These are phyloP conservation scores for Penicillium dipodomyicola DNA, from an alignment of 495 filamentous ascomycete genomes.

Conservation along the genomic window DNA sequence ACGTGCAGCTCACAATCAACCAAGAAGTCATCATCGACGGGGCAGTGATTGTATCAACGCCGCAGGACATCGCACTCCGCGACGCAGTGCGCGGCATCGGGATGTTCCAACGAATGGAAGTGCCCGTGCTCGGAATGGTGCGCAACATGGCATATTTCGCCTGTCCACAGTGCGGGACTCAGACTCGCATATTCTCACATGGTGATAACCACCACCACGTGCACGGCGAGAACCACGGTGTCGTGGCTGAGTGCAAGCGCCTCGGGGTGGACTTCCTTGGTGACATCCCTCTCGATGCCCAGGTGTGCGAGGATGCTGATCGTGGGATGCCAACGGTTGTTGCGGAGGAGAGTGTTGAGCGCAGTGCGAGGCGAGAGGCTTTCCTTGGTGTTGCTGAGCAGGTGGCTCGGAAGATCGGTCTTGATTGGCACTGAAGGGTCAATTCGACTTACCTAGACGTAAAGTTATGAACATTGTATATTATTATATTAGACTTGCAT, in stretches of 20 bases:
- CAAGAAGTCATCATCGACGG: constrained; percentile 87
- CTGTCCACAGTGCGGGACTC: constrained; percentile 72
- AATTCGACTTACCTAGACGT: neutral
- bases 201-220: constrained; percentile 37
- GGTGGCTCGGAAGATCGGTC: constrained; percentile 53
- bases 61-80: constrained; percentile 83
- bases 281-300: constrained; percentile 84
- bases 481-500: constrained; percentile 4
- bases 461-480: constrained; percentile 4
- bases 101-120: constrained; percentile 82
- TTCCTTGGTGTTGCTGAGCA: constrained; percentile 69
- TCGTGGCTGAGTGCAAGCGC: constrained; percentile 57
- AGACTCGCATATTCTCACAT: constrained; percentile 74
- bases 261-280: constrained; percentile 74
- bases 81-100: constrained; percentile 87
- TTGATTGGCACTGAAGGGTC: constrained; percentile 33
- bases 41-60: constrained; percentile 87
- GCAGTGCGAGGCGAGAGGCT: constrained; percentile 63
- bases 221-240: constrained; percentile 46
- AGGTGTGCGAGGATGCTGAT: constrained; percentile 87
- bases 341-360: constrained; percentile 73
- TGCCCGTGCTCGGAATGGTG: constrained; percentile 84
- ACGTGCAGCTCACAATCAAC: constrained; percentile 88
- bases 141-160: constrained; percentile 91
- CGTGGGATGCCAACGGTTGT: constrained; percentile 88